Evolutionary conservation across 148 eudicot genomes (phyloP), one percentile per base, ranked within the genome.

Genomic region (Persicaria maculosa): DNA sequence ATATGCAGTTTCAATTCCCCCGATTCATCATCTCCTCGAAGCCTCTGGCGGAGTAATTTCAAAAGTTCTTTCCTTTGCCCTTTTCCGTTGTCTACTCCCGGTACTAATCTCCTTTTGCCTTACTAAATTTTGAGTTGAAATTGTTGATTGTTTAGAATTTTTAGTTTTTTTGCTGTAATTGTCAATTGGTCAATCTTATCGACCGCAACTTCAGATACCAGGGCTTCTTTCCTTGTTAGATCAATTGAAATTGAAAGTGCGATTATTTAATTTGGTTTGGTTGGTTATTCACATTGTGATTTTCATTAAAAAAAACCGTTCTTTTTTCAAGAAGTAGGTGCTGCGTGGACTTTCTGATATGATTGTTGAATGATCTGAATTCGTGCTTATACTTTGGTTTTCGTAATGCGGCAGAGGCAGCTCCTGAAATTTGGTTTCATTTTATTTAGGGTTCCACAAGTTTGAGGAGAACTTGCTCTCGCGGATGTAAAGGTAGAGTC

Each of bases 311-410:
- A 40, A 31, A 31, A 31, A 31, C 40, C 40, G 15, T 12, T 36
- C 36, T 40, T 9, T 59, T 59, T 20, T 59, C 5, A 22, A 59
- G 4, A 36, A 59, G 43, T 22, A 59, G 22, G 25, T 59, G 36
- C 64, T 22, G 15, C 67, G 43, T 59, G 67, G 67, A 59, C 67
- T 40, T 59, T 59, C 9, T 9, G 67, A n/a, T n/a, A n/a, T n/a
- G n/a, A 25, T 25, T 59, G 67, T 22, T 59, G 43, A 40, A 59
- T 31, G 9, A 20, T 59, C 14, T 52, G 55, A 52, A 52, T 52
- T 0, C 16, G 55, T 50, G 55, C n/a, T 59, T 20, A 22, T 59
- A 59, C 14, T 22, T 8, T 55, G 61, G 61, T 19, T 17, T 19
- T 57, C 25, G 62, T 57, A 57, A 57, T 57, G 62, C 59, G 20